These are phyloP conservation scores for Thelephora ganbajun DNA, from an alignment of 768 basidiomycete species.

Conservation along the genomic window DNA sequence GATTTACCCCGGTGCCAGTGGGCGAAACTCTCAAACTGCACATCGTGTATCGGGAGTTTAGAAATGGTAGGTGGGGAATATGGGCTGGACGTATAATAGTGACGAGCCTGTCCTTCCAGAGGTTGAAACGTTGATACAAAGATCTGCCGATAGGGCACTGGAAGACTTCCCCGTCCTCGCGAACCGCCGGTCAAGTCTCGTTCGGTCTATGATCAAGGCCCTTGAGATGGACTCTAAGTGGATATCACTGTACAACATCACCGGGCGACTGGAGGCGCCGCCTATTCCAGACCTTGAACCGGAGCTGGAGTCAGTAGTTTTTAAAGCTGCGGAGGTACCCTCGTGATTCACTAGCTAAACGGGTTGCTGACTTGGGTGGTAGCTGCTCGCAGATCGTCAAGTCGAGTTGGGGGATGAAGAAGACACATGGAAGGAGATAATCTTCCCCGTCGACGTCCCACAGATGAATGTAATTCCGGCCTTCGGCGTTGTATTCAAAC, in stretches of 20 bases:
- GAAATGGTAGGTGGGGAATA: conserved; percentile 47
- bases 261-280: conserved; percentile 56
- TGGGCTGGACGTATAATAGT: background rate
- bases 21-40: conserved; percentile 46
- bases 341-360: background rate
- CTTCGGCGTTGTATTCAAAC: conserved; percentile 4
- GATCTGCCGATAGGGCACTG: conserved; percentile 29
- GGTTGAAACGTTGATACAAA: conserved; percentile 47
- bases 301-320: conserved; percentile 13
- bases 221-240: conserved; percentile 50
- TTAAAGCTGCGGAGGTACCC: conserved; percentile 19
- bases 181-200: conserved; percentile 27
- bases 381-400: conserved; percentile 12
- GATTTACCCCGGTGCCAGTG: conserved; percentile 23
- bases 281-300: conserved; percentile 17
- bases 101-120: conserved; percentile 27
- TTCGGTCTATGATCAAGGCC: conserved; percentile 37
- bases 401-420: conserved; percentile 7
- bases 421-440: conserved; percentile 54
- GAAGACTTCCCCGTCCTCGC: conserved; percentile 19
- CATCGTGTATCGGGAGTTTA: conserved; percentile 67
- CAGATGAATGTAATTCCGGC: conserved; percentile 42
- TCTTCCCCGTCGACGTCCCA: conserved; percentile 79
- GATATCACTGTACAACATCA: conserved; percentile 57
- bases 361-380: conserved; percentile 13